Evolutionary conservation across 2,329 filamentous ascomycete species (phyloP).

Genomic region (Aureobasidium musti): DNA sequence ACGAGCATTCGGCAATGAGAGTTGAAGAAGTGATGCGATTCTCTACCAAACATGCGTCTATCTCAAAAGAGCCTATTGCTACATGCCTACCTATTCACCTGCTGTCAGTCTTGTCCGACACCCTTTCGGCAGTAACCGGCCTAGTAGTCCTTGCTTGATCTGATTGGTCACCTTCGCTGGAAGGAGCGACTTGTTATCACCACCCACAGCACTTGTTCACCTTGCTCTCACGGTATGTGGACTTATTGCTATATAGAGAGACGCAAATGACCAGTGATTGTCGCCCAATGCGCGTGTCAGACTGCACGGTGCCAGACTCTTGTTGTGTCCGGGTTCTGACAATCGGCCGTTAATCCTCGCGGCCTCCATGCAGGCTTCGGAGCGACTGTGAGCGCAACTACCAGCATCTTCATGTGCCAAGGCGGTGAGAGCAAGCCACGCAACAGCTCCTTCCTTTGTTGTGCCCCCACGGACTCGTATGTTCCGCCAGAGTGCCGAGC

Average conservation of each 20-base stretch:
- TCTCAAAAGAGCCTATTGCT: conserved; percentile 17
- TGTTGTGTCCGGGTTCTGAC: not conserved
- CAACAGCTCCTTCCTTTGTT: conserved; percentile 23
- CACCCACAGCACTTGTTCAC: not conserved
- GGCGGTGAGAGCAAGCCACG: conserved; percentile 15
- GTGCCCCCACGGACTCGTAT: conserved; percentile 20
- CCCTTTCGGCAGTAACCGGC: conserved; percentile 20
- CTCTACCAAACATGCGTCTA: conserved; percentile 6
- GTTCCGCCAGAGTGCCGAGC: conserved; percentile 15
- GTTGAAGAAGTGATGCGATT: not conserved
- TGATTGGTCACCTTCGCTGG: conserved; percentile 2
- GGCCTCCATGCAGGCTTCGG: conserved; percentile 5
- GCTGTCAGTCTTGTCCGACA: conserved; percentile 10
- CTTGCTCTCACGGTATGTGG: not conserved
- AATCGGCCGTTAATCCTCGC: not conserved
- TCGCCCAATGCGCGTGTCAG: too few species aligned
- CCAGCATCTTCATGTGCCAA: conserved; percentile 13
- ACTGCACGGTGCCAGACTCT: not conserved
- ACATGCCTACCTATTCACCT: conserved; percentile 4
- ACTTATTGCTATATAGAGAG: not conserved
- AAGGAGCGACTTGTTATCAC: not conserved
- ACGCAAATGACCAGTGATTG: too few species aligned
- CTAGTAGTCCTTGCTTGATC: conserved; percentile 7
- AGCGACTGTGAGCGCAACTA: not conserved
- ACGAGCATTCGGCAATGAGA: conserved; percentile 5